Percentiles rank a stretch among this genome's conserved stretches.
Evolutionary conservation across 1,139 yeast genomes (phyloP).

Genomic region (Suhomyces bribrorum): DNA sequence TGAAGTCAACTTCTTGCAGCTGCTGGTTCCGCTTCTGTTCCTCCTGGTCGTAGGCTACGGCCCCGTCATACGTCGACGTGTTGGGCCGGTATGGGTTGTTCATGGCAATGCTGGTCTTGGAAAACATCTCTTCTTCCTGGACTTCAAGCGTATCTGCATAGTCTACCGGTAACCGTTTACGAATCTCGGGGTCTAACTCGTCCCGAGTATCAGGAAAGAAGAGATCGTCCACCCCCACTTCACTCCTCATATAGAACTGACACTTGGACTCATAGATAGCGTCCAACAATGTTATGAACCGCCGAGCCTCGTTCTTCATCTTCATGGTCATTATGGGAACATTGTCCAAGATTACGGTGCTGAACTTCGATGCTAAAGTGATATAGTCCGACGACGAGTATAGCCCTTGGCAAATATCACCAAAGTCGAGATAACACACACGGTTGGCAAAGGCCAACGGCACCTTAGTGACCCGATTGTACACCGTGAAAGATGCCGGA

Average conservation of each 20-base stretch:
- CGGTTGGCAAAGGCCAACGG: constrained; percentile 41
- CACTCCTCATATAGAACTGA: constrained; percentile 53
- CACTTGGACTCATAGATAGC: constrained; percentile 71
- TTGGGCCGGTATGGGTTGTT: constrained; percentile 71
- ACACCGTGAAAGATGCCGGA: constrained; percentile 47
- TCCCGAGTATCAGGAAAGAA: constrained; percentile 57
- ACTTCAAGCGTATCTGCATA: constrained; percentile 37
- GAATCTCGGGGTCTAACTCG: constrained; percentile 14
- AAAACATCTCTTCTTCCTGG: constrained; percentile 70
- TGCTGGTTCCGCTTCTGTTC: constrained; percentile 5
- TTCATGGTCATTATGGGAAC: constrained; percentile 61
- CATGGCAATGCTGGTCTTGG: constrained; percentile 61
- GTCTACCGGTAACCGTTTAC: constrained; percentile 8
- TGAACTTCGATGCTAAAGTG: constrained; percentile 60
- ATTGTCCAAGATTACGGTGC: constrained; percentile 57
- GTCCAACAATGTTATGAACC: constrained; percentile 66
- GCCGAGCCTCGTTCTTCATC: constrained; percentile 67
- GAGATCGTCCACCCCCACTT: constrained; percentile 49
- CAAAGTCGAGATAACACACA: constrained; percentile 53
- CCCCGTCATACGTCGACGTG: constrained; percentile 56
- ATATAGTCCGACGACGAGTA: constrained; percentile 71
- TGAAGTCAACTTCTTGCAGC: constrained; percentile 37
- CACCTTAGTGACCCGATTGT: constrained; percentile 52
- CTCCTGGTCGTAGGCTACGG: constrained; percentile 34
- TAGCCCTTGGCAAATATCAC: constrained; percentile 57